A percentile compares a stretch with the other conserved stretches of the same genome.
These are phyloP conservation scores for Datisca glomerata DNA, from an alignment of 306 rosid genomes.

Conservation along the genomic window DNA sequence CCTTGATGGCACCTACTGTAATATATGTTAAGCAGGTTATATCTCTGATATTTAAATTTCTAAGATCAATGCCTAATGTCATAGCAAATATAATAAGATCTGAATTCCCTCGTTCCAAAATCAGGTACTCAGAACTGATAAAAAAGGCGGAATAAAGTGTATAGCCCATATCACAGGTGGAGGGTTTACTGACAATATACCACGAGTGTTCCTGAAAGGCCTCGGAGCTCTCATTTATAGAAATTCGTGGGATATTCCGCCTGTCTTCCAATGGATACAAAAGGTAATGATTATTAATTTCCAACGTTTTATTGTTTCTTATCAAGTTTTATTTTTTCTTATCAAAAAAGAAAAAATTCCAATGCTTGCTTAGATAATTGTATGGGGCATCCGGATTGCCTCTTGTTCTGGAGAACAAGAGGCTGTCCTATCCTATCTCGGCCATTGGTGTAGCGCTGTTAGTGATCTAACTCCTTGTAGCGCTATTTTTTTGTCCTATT, in stretches of 20 bases:
- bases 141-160: constrained; percentile 81
- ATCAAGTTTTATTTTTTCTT: too few relatives aligned
- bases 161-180: constrained; percentile 90
- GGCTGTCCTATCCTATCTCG: too few relatives aligned
- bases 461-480: too few relatives aligned
- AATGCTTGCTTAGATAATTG: too few relatives aligned
- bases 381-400: too few relatives aligned
- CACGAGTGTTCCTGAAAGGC: constrained; percentile 77
- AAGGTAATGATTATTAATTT: constrained; percentile 33
- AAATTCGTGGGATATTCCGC: constrained; percentile 60
- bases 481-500: too few relatives aligned
- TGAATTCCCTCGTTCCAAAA: constrained; percentile 7
- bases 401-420: too few relatives aligned
- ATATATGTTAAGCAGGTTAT: constrained; percentile 85
- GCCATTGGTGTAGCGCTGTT: too few relatives aligned
- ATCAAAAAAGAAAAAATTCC: too few relatives aligned
- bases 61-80: neutral
- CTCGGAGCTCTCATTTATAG: constrained; percentile 56
- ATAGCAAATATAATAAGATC: neutral
- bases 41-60: constrained; percentile 2
- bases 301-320: too few relatives aligned
- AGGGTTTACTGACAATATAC: constrained; percentile 88
- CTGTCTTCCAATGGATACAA: constrained; percentile 82
- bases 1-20: constrained; percentile 80
- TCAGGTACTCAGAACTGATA: constrained; percentile 63